Base-by-base conservation (phyloP, 2,329 filamentous ascomycete genomes). In the Colletotrichum agaves region DNA sequence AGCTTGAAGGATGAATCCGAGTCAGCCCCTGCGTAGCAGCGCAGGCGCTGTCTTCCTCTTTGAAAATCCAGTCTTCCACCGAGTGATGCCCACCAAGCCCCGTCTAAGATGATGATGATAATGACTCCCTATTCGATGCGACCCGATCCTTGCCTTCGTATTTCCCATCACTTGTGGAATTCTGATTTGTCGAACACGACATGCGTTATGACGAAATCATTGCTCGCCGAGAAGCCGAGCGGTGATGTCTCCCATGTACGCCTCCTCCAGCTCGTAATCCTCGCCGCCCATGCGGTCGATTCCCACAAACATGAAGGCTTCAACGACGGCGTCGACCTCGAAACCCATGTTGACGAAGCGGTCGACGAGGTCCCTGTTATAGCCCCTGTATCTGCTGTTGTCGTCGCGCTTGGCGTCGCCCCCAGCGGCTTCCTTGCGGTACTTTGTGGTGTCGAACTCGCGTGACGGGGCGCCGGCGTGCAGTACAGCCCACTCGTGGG, bases 291-390 rank as follows among this genome's bases (percentile, higher is more conserved):
- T 93, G 17, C 88, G 87, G 70, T 95, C 92, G 72, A 97, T 94
- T 5, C 93, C 92, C 7, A 96, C 90, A 69, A 87, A 92, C 59
- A 91, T 85, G 74, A 98, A 97, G 0, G 93, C 93, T 10, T 91
- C 87, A 0, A 98, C 93, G 1, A 98, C 93, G n/a, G 87, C 85
- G 55, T 94, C 92, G 2, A 97, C 87, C 63, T 93, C 90, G 73
- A 98, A 98, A 11, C 95, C 95, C 95, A 98, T 98, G 73, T 84
- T 87, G 15, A 92, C 89, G 73, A 98, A 98, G 4, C 91, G 87
- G 74, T 96, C 90, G 71, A 98, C 88, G 44, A 98, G 84, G 35
- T 91, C 87, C 74, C 90, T 91, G 80, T 94, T 94, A 79, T 97
- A 98, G 2, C 96, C 95, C 71, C 91, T 87, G 76, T 97, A 98